A percentile compares a stretch with the other conserved stretches of the same genome.
phyloP scores from a whole-genome alignment of 495 filamentous ascomycete genomes.

The Baudoinia panamericana region DNA sequence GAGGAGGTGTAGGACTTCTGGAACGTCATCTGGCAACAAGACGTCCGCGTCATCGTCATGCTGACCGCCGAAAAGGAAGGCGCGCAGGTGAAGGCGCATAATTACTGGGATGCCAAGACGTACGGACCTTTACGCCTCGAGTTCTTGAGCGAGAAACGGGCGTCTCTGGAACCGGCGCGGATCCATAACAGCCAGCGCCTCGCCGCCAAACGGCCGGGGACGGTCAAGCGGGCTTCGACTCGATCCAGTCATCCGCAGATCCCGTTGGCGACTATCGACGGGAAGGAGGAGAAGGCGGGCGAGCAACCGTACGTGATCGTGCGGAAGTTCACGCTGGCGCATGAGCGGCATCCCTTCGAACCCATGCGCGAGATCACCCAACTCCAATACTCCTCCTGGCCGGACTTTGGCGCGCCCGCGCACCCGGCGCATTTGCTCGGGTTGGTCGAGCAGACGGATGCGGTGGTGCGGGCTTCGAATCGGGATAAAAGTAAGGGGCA shows the following conservation, averaged over 20 bases:
- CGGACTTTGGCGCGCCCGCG: slow-evolving; percentile 88
- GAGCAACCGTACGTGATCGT: slow-evolving; percentile 68
- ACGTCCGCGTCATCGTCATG: slow-evolving; percentile 87
- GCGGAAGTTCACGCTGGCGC: slow-evolving; percentile 72
- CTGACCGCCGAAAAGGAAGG: slow-evolving; percentile 92
- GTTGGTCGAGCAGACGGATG: slow-evolving; percentile 72
- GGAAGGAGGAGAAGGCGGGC: slow-evolving; percentile 17
- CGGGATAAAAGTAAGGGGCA: slow-evolving; percentile 24
- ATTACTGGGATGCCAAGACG: slow-evolving; percentile 71
- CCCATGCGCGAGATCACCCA: slow-evolving; percentile 90
- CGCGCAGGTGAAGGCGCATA: slow-evolving; percentile 87
- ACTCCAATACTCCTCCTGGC: slow-evolving; percentile 87
- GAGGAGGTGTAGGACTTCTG: slow-evolving; percentile 73
- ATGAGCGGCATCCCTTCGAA: slow-evolving; percentile 63
- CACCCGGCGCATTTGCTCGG: slow-evolving; percentile 74
- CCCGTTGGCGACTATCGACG: slow-evolving; percentile 7
- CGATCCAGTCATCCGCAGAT: slow-evolving; percentile 27
- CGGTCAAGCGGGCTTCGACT: slow-evolving; percentile 34
- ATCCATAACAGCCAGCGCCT: slow-evolving; percentile 24
- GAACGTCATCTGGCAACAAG: slow-evolving; percentile 94
- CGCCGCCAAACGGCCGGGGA: slow-evolving; percentile 25
- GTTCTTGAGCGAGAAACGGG: slow-evolving; percentile 62
- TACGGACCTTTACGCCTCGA: slow-evolving; percentile 74
- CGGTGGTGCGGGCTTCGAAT: slow-evolving; percentile 32
- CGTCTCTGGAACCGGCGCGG: slow-evolving; percentile 52